phyloP scores from a whole-genome alignment of 495 filamentous ascomycete genomes.

The Aspergillus diversus region DNA sequence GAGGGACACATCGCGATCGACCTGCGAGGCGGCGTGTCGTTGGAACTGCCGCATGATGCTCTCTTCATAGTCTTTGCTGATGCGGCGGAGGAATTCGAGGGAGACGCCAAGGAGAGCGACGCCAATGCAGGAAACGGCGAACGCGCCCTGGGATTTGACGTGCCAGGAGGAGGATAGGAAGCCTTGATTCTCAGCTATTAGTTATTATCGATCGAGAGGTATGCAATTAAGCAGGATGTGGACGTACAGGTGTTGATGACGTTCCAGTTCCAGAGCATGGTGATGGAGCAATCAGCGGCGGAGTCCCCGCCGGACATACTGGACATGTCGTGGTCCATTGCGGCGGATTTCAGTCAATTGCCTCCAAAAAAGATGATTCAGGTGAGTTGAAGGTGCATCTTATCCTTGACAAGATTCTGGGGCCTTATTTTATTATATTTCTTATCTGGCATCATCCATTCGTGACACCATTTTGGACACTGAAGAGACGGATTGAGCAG shows the following conservation, averaged over 20 bases:
- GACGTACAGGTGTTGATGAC: constrained; percentile 59
- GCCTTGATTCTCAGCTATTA: constrained; percentile 21
- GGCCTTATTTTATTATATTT: neutral
- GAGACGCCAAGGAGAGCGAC: constrained; percentile 62
- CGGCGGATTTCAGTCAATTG: too few species aligned
- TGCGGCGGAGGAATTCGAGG: constrained; percentile 63
- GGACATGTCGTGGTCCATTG: constrained; percentile 15
- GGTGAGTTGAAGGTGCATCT: neutral
- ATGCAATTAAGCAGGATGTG: neutral
- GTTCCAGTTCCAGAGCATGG: constrained; percentile 75
- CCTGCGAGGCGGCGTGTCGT: constrained; percentile 29
- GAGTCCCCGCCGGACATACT: constrained; percentile 20
- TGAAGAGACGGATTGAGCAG: neutral
- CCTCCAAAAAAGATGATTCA: neutral
- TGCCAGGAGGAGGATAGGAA: constrained; percentile 67
- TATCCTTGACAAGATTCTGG: neutral
- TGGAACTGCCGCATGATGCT: constrained; percentile 51
- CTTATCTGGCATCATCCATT: neutral
- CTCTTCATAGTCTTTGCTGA: constrained; percentile 59
- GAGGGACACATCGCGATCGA: constrained; percentile 18
- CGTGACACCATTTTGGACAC: neutral
- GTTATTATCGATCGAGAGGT: neutral
- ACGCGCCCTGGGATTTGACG: constrained; percentile 58
- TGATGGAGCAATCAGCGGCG: constrained; percentile 27
- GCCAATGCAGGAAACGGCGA: constrained; percentile 69